These are phyloP conservation scores for Aspergillus intermedius DNA, from an alignment of 2,329 filamentous ascomycete species.

Conservation along the genomic window DNA sequence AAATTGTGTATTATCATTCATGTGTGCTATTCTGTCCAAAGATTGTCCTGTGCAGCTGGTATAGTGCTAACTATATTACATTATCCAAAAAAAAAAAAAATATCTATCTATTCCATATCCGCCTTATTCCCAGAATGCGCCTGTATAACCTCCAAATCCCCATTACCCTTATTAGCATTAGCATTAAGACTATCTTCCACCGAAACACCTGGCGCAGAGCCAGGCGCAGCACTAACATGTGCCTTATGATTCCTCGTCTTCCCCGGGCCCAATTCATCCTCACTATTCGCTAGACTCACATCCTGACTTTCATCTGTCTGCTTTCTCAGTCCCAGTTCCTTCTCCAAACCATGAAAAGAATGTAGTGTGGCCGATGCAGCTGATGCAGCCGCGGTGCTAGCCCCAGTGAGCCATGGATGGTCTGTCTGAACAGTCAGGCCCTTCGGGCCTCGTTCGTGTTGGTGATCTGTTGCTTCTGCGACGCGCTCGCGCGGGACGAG, in stretches of 20 bases:
- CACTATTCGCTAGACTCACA: constrained; percentile 67
- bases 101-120: no score
- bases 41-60: no score
- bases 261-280: constrained; percentile 30
- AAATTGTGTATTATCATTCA: no score
- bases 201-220: not conserved
- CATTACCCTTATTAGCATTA: constrained; percentile 19
- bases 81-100: no score
- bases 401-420: constrained; percentile 7
- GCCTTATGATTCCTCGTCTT: not conserved
- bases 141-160: constrained; percentile 35
- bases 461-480: constrained; percentile 1
- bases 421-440: constrained; percentile 6
- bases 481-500: not conserved
- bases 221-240: not conserved
- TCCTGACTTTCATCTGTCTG: constrained; percentile 59
- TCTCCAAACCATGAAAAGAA: constrained; percentile 27
- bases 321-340: constrained; percentile 61
- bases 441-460: constrained; percentile 1
- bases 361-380: constrained; percentile 9
- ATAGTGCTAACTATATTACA: no score
- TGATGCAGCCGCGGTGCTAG: constrained; percentile 10
- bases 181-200: constrained; percentile 1
- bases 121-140: constrained; percentile 22
- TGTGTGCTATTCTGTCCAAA: no score